Evolutionary conservation across 148 eudicot genomes (phyloP).

Genomic region (Linanthus parryae): DNA sequence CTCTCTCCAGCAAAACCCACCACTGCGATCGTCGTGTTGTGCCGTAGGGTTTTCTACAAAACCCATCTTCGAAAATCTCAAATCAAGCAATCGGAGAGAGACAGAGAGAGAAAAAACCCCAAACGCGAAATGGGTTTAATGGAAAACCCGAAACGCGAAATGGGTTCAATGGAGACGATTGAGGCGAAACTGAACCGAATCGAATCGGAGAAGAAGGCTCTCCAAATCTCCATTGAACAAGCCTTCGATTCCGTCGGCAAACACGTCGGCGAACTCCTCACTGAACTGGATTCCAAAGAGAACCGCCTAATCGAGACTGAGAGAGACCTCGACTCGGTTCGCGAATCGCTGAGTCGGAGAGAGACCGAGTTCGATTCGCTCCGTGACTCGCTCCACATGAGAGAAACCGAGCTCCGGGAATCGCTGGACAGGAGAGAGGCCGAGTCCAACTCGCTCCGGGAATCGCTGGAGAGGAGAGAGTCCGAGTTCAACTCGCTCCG

Average conservation of each 20-base stretch:
- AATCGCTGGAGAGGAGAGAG: slow-evolving; percentile 10
- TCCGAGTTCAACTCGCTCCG: not conserved
- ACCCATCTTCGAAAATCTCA: no score
- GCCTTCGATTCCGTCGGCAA: slow-evolving; percentile 1
- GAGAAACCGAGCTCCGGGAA: not conserved
- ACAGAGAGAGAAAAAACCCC: no score
- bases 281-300: slow-evolving; percentile 5
- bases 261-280: not conserved
- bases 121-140: no score
- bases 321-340: slow-evolving; percentile 1
- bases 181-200: no score
- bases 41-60: no score
- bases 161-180: no score
- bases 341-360: not conserved
- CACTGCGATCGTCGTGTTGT: no score
- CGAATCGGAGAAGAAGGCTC: no score
- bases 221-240: no score
- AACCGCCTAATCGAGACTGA: not conserved
- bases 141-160: no score
- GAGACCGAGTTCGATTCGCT: not conserved
- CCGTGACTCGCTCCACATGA: not conserved
- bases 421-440: not conserved
- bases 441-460: slow-evolving; percentile 1
- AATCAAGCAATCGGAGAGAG: no score
- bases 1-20: no score